Conservation (phyloP, 2,329 filamentous ascomycete species). For the Ascochyta lentis region DNA sequence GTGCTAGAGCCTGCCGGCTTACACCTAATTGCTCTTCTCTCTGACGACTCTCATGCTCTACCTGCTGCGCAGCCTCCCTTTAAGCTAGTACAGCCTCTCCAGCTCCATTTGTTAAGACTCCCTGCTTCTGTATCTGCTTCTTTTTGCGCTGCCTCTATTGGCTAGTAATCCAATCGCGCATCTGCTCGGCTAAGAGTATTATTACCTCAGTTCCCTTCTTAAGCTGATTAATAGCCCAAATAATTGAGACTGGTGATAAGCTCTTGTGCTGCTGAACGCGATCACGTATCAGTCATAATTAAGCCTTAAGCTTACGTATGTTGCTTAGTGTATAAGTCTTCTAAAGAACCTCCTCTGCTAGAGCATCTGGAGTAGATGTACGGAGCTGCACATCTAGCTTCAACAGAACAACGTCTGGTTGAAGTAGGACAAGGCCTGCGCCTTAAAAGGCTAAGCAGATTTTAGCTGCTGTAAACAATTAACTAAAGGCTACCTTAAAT, state of each 20-base stretch:
- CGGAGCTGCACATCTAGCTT: neutral
- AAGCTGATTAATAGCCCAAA: conserved; percentile 11
- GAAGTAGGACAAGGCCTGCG: neutral
- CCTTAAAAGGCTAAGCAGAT: neutral
- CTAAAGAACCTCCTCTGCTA: neutral
- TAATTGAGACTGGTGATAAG: conserved; percentile 12
- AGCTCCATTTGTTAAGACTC: conserved; percentile 2
- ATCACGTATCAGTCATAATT: conserved; percentile 12
- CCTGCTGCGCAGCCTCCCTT: neutral
- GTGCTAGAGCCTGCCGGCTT: neutral
- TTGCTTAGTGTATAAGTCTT: neutral
- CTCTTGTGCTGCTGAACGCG: conserved; percentile 6
- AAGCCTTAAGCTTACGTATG: conserved; percentile 12
- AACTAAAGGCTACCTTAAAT: neutral
- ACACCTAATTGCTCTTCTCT: conserved; percentile 7
- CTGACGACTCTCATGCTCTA: neutral
- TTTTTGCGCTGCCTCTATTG: conserved; percentile 4
- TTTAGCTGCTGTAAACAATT: neutral
- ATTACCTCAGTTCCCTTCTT: conserved; percentile 9
- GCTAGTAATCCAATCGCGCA: neutral
- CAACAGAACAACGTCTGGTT: neutral
- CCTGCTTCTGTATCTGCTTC: conserved; percentile 19
- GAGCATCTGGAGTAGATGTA: neutral
- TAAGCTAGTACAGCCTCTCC: neutral
- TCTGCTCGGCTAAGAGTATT: neutral